Conservation (phyloP, 1,284 basidiomycete species). For the Spongispora temasekensis region DNA sequence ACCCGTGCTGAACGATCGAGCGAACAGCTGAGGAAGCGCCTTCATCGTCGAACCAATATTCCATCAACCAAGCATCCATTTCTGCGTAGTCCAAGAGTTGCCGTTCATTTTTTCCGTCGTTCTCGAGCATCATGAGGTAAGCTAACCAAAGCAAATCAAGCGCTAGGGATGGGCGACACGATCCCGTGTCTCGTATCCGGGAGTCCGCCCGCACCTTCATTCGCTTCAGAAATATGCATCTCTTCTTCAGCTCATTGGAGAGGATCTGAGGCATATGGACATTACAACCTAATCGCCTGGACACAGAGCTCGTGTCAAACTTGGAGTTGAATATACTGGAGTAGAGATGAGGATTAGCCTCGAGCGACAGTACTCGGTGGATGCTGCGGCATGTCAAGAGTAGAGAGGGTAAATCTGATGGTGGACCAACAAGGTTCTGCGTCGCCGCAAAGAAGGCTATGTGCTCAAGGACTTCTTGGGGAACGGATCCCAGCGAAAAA, state of each 20-base stretch:
- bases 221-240: constrained; percentile 55
- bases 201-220: constrained; percentile 47
- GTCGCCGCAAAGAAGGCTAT: constrained; percentile 62
- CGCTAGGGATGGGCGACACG: constrained; percentile 30
- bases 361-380: constrained; percentile 47
- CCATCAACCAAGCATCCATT: constrained; percentile 51
- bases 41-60: constrained; percentile 51
- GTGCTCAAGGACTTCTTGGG: constrained; percentile 69
- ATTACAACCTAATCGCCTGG: constrained; percentile 53
- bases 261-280: constrained; percentile 45
- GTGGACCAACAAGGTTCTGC: constrained; percentile 53
- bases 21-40: constrained; percentile 47
- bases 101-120: constrained; percentile 73
- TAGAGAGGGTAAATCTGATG: constrained; percentile 51
- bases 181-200: constrained; percentile 29
- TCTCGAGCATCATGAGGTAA: constrained; percentile 79
- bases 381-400: constrained; percentile 56
- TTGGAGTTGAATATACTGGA: constrained; percentile 64
- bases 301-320: constrained; percentile 65
- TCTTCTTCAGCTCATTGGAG: constrained; percentile 56
- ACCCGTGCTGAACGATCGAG: constrained; percentile 42
- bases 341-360: constrained; percentile 64
- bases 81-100: constrained; percentile 62
- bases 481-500: constrained; percentile 41
- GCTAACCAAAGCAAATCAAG: constrained; percentile 61